Evolutionary conservation across 352 stramenopile genomes (phyloP).

Genomic region (Phytophthora agathidicida): DNA sequence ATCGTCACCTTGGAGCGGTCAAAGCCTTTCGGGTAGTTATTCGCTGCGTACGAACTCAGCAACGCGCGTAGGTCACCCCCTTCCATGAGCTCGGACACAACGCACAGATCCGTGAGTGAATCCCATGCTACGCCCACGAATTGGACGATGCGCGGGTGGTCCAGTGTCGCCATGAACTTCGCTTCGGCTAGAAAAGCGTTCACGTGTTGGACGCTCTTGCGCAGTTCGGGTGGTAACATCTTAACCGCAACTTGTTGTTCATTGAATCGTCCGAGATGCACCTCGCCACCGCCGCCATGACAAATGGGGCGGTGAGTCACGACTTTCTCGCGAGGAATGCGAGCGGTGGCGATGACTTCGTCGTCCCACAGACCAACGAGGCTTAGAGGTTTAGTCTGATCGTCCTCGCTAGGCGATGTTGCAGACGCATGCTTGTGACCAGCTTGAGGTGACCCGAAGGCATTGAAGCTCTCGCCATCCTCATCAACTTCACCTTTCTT

Average conservation of each 20-base stretch:
- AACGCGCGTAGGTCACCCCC: constrained; percentile 45
- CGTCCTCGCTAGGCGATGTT: not conserved
- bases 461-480: constrained; percentile 4
- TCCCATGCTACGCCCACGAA: constrained; percentile 59
- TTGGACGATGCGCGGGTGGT: constrained; percentile 43
- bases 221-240: constrained; percentile 21
- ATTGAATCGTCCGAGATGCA: constrained; percentile 31
- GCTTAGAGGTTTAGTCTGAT: constrained; percentile 7
- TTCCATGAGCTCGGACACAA: constrained; percentile 50
- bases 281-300: constrained; percentile 35
- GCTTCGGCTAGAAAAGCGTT: constrained; percentile 33
- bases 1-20: constrained; percentile 47
- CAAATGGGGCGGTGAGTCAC: constrained; percentile 26
- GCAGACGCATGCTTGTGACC: constrained; percentile 1
- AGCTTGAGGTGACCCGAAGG: constrained; percentile 1
- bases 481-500: constrained; percentile 1
- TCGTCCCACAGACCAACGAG: constrained; percentile 33
- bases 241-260: constrained; percentile 37
- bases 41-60: constrained; percentile 15
- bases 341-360: constrained; percentile 31
- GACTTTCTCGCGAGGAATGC: constrained; percentile 35
- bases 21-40: constrained; percentile 24
- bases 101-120: constrained; percentile 23
- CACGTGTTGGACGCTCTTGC: constrained; percentile 15
- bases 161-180: constrained; percentile 39